Evolutionary conservation across 2,329 filamentous ascomycete genomes (phyloP).

Genomic region (Beauveria rudraprayagi): DNA sequence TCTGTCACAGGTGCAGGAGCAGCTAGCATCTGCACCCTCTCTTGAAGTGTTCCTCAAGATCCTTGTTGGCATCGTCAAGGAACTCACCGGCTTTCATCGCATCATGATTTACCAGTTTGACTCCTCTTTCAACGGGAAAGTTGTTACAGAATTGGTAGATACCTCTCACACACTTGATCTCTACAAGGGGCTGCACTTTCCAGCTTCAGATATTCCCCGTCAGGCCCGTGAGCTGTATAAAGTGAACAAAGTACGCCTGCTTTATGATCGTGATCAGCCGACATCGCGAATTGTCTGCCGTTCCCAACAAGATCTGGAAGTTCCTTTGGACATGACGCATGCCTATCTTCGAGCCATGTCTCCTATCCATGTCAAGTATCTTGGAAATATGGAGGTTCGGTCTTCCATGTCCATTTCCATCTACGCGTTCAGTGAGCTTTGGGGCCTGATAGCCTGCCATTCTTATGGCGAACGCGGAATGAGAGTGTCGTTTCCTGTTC

Average conservation of each 20-base stretch:
- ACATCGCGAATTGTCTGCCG: constrained; percentile 78
- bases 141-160: constrained; percentile 82
- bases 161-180: constrained; percentile 71
- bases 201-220: constrained; percentile 76
- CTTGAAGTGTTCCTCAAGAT: constrained; percentile 71
- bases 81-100: constrained; percentile 82
- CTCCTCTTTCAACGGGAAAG: constrained; percentile 69
- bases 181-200: constrained; percentile 82
- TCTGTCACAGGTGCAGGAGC: constrained; percentile 85
- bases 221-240: constrained; percentile 86
- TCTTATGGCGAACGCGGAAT: constrained; percentile 70
- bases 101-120: constrained; percentile 95
- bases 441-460: constrained; percentile 84
- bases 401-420: constrained; percentile 93
- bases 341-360: constrained; percentile 84
- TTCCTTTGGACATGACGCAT: constrained; percentile 74
- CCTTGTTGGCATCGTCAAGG: constrained; percentile 77
- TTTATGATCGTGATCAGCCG: constrained; percentile 76
- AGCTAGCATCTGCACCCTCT: constrained; percentile 63
- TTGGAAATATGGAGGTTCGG: constrained; percentile 83
- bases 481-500: constrained; percentile 85
- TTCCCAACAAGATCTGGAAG: constrained; percentile 62
- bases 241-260: constrained; percentile 77
- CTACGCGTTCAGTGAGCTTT: constrained; percentile 75
- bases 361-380: constrained; percentile 80